Conservation (phyloP, 176 grass and related monocot genomes). For the Eleusine coracana region DNA sequence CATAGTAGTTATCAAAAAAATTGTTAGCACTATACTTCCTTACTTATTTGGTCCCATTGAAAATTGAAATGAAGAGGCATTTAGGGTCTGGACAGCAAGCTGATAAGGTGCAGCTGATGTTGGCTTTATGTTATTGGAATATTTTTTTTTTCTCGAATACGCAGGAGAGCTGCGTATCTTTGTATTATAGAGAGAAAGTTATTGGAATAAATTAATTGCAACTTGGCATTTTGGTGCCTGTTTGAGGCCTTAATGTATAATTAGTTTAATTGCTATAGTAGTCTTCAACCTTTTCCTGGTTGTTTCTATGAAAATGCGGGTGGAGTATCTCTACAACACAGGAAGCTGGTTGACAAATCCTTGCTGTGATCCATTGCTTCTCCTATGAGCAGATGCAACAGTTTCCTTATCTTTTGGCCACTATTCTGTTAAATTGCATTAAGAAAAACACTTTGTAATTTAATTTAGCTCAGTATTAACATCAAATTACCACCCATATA, state of each 20-base stretch:
- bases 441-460: not conserved
- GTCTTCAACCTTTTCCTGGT: not conserved
- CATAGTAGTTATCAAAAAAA: not conserved
- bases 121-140: not conserved
- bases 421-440: not conserved
- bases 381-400: not conserved
- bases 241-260: not conserved
- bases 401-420: not conserved
- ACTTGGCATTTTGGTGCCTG: not conserved
- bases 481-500: not conserved
- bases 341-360: slow-evolving; percentile 6
- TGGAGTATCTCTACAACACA: not conserved
- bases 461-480: not conserved
- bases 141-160: too few species aligned
- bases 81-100: not conserved
- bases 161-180: too few species aligned
- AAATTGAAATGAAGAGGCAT: slow-evolving; percentile 8
- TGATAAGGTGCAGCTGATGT: slow-evolving; percentile 10
- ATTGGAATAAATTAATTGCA: not conserved
- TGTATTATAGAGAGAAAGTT: not conserved
- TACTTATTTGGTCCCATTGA: not conserved
- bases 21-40: not conserved
- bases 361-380: not conserved
- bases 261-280: not conserved
- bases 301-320: not conserved